A percentile compares a stretch with the other conserved stretches of the same genome.
Evolutionary conservation across 2,329 filamentous ascomycete species (phyloP).

Genomic region (Alternaria longipes): DNA sequence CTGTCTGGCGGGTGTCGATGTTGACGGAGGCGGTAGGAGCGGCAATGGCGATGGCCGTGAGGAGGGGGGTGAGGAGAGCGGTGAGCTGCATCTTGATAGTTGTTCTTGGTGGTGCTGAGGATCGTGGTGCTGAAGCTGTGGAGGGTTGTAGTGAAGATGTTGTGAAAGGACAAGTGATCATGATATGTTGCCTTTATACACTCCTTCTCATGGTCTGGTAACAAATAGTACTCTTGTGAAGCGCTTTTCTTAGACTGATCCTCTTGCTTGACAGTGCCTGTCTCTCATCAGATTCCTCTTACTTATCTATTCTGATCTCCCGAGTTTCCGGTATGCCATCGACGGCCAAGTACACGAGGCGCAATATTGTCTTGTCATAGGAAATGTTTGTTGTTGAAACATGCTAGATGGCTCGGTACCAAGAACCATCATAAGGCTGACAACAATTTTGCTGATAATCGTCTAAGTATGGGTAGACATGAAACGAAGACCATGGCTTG

Average conservation of each 20-base stretch:
- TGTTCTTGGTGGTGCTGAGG: background rate
- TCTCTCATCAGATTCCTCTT: background rate
- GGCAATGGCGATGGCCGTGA: slow-evolving; percentile 18
- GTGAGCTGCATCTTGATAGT: slow-evolving; percentile 19
- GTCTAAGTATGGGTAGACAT: background rate
- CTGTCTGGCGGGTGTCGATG: slow-evolving; percentile 10
- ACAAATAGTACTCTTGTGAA: background rate
- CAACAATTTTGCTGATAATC: background rate
- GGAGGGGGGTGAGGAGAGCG: slow-evolving; percentile 23
- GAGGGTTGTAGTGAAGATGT: background rate
- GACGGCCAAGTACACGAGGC: background rate
- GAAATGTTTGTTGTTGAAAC: background rate
- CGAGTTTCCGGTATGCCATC: fast-evolving
- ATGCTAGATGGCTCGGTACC: background rate
- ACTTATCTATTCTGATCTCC: too few relatives aligned
- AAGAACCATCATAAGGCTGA: background rate
- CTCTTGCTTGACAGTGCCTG: background rate
- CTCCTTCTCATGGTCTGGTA: background rate
- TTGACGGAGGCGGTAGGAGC: slow-evolving; percentile 1
- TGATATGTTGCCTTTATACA: background rate
- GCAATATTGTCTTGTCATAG: background rate
- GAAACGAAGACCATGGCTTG: background rate
- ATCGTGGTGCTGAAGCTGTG: background rate
- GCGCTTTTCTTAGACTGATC: background rate
- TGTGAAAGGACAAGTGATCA: too few relatives aligned